A percentile compares a stretch with the other conserved stretches of the same genome.
phyloP scores from a whole-genome alignment of 139 green algal species.

The Coelastrella sp. region DNA sequence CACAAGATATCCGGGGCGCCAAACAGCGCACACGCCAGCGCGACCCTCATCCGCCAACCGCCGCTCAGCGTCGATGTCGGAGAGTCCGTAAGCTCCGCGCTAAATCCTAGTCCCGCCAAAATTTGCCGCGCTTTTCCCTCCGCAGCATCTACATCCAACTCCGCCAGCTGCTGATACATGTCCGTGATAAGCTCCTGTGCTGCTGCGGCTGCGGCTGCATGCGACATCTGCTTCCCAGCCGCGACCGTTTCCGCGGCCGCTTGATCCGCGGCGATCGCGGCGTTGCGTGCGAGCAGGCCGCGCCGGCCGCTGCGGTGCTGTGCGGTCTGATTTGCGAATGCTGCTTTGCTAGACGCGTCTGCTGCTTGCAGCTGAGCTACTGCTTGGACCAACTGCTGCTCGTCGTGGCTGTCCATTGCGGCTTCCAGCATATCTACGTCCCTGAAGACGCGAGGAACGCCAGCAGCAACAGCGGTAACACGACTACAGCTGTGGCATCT shows the following conservation, averaged over 20 bases:
- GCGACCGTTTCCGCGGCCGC: not conserved
- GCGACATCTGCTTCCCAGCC: not conserved
- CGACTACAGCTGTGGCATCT: too few species aligned
- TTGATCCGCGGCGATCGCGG: slow-evolving; percentile 17
- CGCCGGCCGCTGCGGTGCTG: slow-evolving; percentile 38
- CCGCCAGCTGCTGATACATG: slow-evolving; percentile 39
- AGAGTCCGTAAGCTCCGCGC: slow-evolving; percentile 34
- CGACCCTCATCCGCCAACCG: slow-evolving; percentile 68
- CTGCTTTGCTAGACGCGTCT: not conserved
- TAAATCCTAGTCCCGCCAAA: slow-evolving; percentile 50
- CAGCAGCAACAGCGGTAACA: too few species aligned
- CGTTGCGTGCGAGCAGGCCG: slow-evolving; percentile 4
- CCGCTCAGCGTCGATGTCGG: slow-evolving; percentile 60
- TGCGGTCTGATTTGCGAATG: slow-evolving; percentile 1
- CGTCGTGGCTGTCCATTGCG: slow-evolving; percentile 43
- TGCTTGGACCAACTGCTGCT: not conserved
- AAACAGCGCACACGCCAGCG: slow-evolving; percentile 71
- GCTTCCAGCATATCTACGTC: slow-evolving; percentile 51
- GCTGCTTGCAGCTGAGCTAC: slow-evolving; percentile 24
- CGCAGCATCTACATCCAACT: slow-evolving; percentile 36
- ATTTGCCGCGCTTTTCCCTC: not conserved
- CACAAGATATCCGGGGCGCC: slow-evolving; percentile 62
- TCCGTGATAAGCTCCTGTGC: slow-evolving; percentile 7
- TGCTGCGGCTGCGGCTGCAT: slow-evolving; percentile 1
- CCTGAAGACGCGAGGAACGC: not conserved